Percentiles rank a stretch among this genome's conserved stretches.
Conservation (phyloP, 257 asterid genomes). For the Solanum appendiculatum region DNA sequence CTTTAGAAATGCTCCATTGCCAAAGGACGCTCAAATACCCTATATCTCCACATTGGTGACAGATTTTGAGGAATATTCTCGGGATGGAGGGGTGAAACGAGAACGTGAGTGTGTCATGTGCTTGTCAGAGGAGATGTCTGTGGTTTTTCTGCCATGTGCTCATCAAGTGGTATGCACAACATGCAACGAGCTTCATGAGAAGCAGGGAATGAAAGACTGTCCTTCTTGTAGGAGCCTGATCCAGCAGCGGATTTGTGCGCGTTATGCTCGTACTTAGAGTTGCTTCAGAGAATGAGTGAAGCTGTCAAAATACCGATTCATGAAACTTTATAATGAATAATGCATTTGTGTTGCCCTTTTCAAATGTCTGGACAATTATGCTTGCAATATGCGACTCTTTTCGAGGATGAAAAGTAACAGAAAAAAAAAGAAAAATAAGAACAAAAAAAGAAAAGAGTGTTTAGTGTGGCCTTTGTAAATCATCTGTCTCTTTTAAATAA, state of each 20-base stretch:
- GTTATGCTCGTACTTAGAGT: conserved; percentile 50
- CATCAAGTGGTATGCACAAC: conserved; percentile 80
- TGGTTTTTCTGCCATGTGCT: conserved; percentile 92
- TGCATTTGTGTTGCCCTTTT: conserved; percentile 23
- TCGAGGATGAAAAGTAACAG: neutral
- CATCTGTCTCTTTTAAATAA: neutral
- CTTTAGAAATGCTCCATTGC: conserved; percentile 13
- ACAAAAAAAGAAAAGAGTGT: neutral
- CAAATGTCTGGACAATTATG: conserved; percentile 11
- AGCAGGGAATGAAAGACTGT: conserved; percentile 97
- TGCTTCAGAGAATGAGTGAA: conserved; percentile 6
- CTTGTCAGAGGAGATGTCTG: conserved; percentile 88
- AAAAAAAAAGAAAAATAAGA: neutral
- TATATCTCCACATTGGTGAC: conserved; percentile 29
- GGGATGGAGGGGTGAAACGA: conserved; percentile 57
- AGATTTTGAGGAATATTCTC: conserved; percentile 19
- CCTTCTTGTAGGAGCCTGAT: conserved; percentile 90
- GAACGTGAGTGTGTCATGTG: conserved; percentile 98
- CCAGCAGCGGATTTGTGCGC: conserved; percentile 73
- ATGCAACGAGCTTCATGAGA: conserved; percentile 92
- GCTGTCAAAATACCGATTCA: conserved; percentile 29
- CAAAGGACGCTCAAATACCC: conserved; percentile 23
- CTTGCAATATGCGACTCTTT: neutral
- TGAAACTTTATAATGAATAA: conserved; percentile 32
- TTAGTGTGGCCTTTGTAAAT: neutral